phyloP scores from a whole-genome alignment of 352 stramenopile species.

The Phytophthora pini region DNA sequence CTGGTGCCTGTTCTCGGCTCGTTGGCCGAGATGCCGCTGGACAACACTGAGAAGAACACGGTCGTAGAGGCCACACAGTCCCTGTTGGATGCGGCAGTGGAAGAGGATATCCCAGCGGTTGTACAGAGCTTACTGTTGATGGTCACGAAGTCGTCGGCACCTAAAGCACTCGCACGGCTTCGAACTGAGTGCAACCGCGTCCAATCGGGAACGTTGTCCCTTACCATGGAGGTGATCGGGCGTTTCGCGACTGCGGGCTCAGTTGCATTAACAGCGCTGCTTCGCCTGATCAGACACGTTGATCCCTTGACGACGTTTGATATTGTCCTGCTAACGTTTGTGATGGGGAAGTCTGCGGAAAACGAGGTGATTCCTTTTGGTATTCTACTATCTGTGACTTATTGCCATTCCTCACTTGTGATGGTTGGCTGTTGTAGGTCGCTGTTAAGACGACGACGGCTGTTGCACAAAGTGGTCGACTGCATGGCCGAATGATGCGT shows the following conservation, averaged over 20 bases:
- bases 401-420: neutral
- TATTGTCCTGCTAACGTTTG: constrained; percentile 60
- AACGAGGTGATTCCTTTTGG: constrained; percentile 50
- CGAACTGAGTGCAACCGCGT: constrained; percentile 71
- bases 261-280: constrained; percentile 48
- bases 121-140: constrained; percentile 83
- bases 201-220: constrained; percentile 49
- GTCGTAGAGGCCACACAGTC: constrained; percentile 70
- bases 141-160: constrained; percentile 55
- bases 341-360: constrained; percentile 69
- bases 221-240: constrained; percentile 75
- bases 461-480: constrained; percentile 44
- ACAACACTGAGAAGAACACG: constrained; percentile 63
- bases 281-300: constrained; percentile 50
- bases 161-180: constrained; percentile 59
- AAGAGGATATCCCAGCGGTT: constrained; percentile 82
- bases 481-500: constrained; percentile 44
- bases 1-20: constrained; percentile 84
- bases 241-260: constrained; percentile 66
- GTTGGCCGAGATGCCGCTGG: constrained; percentile 75
- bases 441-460: constrained; percentile 51
- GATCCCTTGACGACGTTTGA: constrained; percentile 67
- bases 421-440: constrained; percentile 30
- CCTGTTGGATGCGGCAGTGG: constrained; percentile 74
- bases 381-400: neutral